These are phyloP conservation scores for Cytospora paraplurivora DNA, from an alignment of 2,329 filamentous ascomycete species.

Conservation along the genomic window DNA sequence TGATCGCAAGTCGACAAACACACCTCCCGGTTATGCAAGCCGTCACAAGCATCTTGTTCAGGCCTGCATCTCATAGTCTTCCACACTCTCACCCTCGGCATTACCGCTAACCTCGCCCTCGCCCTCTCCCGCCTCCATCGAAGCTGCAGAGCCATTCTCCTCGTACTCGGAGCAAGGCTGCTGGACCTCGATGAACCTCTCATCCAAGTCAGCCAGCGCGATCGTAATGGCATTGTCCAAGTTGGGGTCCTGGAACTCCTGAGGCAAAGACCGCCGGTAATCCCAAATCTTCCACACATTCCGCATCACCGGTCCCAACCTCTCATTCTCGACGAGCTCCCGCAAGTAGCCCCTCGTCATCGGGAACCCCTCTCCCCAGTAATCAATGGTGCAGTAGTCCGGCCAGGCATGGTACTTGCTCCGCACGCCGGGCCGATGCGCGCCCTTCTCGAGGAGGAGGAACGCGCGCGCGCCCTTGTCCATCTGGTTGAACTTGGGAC, in stretches of 20 bases:
- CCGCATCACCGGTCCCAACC: not conserved
- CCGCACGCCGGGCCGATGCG: conserved; percentile 14
- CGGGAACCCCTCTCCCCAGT: not conserved
- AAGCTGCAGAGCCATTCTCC: not conserved
- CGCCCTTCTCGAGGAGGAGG: conserved; percentile 14
- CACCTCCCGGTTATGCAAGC: too few species aligned
- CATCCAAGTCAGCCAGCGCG: not conserved
- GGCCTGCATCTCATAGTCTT: not conserved
- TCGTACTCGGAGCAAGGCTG: not conserved
- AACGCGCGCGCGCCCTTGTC: not conserved
- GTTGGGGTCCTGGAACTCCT: not conserved
- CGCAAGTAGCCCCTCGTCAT: conserved; percentile 5
- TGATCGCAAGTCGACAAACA: too few species aligned
- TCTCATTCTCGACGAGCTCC: not conserved
- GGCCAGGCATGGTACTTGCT: conserved; percentile 16
- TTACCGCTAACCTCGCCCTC: not conserved
- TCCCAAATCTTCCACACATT: conserved; percentile 11
- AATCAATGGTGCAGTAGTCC: not conserved
- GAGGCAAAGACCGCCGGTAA: not conserved
- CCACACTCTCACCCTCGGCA: not conserved
- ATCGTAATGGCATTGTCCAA: not conserved
- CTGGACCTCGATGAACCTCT: not conserved
- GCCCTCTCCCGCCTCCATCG: not conserved
- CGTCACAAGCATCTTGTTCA: not conserved
- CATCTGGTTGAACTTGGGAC: conserved; percentile 2